Base-by-base conservation (phyloP, 768 basidiomycete species). In the Macrolepiota albuminosa region DNA sequence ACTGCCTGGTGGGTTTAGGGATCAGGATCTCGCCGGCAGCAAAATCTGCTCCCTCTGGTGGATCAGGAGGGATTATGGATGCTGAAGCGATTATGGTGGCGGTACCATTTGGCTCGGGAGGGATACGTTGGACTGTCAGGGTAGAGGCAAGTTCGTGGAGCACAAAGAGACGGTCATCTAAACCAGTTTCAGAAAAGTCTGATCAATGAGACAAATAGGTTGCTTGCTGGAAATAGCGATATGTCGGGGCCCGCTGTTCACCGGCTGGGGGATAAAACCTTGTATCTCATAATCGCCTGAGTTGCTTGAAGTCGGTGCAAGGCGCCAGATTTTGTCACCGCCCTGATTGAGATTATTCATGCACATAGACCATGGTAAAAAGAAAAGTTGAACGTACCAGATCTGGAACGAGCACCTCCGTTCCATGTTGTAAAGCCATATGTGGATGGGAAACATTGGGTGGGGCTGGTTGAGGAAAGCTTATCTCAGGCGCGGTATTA, bases 11-110 rank as follows among this genome's bases (percentile, higher is more conserved):
- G 1, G 79, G 74, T 14, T 75, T 61, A 0, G 87, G 82, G 60
- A 88, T 81, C 48, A 88, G 78, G 63, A 89, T 81, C 64, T 89
- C 88, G 9, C 76, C 87, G 0, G 81, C 86, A 10, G 81, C 83
- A 66, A 80, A 86, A 67, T 64, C 73, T 69, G 61, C 66, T 57
- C 37, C 79, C 64, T 62, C 70, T 59, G 63, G 76, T 50, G 31
- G 77, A 73, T 70, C 70, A 66, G 70, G 62, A 6, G 87, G 82
- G 24, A 83, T 63, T 67, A 81, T 84, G 24, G 81, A 79, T 31
- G 78, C 76, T 42, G 72, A 79, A 1, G 80, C 78, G 59, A 85
- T 72, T 63, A 84, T 74, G 4, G 70, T 64, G 1, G 81, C 75
- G 2, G 84, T 85, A 58, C 83, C 78, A 53, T 78, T 77, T 16